Base-by-base conservation (phyloP, 2,329 filamentous ascomycete species). In the Neonectria ditissima region DNA sequence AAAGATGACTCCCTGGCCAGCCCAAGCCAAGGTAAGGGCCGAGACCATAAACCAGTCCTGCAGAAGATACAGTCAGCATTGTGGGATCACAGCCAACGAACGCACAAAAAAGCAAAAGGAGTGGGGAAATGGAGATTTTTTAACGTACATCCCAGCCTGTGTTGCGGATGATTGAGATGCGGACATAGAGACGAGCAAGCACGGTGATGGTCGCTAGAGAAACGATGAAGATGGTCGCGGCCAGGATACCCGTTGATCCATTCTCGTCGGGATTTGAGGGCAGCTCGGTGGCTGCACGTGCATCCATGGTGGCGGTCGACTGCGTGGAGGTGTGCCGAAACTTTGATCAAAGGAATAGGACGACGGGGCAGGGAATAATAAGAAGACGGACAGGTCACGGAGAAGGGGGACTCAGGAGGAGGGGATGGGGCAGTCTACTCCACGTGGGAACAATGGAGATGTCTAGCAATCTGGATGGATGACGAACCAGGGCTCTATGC, bases 91-190 rank as follows among this genome's bases (percentile, higher is more conserved):
- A 18, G 18, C 16, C 32, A 24, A 45, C 22, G 43, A 53, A 28
- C 20, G 5, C 24, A 45, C 14, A 47, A n/a, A 37, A 26, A 28
- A 37, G 30, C 39, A 45, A 50, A 39, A 32, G 39, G 14, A 54
- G 30, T 8, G 37, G 22, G 39, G 34, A 16, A 13, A 16, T 13
- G 53, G 53, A 6, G 13, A 55, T 28, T 2, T 16, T 26, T 4
- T 44, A 43, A 69, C 76, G 59, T 65, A 78, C 85, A 75, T 87
- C 85, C 24, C 76, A 67, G 2, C 84, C 83, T 47, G 83, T 76
- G 28, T 81, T 81, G 24, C 79, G 82, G 47, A 87, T 77, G 72
- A 86, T 80, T 11, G 73, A 69, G 2, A 79, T 26, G 11, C 85
- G 79, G 26, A 86, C 84, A 61, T 83, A 84, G 34, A 80, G 70